Conservation (phyloP, 2,329 filamentous ascomycete species). For the Neofusicoccum ribis region DNA sequence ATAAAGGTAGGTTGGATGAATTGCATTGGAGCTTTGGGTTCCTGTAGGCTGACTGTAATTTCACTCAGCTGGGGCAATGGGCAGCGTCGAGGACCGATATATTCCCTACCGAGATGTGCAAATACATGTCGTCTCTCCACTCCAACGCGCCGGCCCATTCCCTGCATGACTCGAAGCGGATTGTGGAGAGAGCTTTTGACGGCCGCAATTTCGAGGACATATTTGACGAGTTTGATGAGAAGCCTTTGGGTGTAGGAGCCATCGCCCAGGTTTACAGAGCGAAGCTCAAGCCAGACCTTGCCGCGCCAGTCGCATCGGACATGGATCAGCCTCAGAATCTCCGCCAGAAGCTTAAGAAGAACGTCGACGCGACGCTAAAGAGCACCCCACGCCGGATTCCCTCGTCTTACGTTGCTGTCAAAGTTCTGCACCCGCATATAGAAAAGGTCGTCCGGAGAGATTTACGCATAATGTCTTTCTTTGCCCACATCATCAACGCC, state of each 20-base stretch:
- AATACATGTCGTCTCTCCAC: constrained; percentile 90
- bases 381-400: constrained; percentile 82
- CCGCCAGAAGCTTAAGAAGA: constrained; percentile 70
- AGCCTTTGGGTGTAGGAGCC: constrained; percentile 86
- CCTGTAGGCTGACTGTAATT: constrained; percentile 15
- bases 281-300: constrained; percentile 78
- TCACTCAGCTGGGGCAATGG: constrained; percentile 83
- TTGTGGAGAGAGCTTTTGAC: constrained; percentile 77
- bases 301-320: constrained; percentile 61
- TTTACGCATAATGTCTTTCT: constrained; percentile 89
- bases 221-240: constrained; percentile 92
- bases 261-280: constrained; percentile 98
- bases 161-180: constrained; percentile 74
- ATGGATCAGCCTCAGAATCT: constrained; percentile 58
- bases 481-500: constrained; percentile 77
- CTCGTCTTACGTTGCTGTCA: constrained; percentile 90
- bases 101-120: constrained; percentile 89
- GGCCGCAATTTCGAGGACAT: constrained; percentile 82
- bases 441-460: constrained; percentile 90
- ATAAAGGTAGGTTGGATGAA: constrained; percentile 96
- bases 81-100: constrained; percentile 95
- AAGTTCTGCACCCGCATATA: constrained; percentile 89
- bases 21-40: neutral
- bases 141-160: constrained; percentile 93
- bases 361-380: constrained; percentile 84